Percentiles rank a stretch among this genome's conserved stretches.
Evolutionary conservation across 2,329 filamentous ascomycete species (phyloP).

Genomic region (Colletotrichum orbiculare): DNA sequence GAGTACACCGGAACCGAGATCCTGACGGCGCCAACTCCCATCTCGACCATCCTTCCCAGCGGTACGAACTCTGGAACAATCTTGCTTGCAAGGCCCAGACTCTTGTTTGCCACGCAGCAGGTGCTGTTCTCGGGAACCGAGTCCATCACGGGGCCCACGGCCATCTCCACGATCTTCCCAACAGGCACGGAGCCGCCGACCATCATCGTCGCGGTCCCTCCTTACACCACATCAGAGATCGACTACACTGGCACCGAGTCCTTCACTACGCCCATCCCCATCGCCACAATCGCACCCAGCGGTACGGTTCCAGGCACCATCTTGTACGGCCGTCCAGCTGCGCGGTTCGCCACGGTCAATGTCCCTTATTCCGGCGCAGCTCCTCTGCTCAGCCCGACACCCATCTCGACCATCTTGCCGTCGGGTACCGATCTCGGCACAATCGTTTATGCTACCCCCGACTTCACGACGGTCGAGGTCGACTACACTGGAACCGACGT

Average conservation of each 20-base stretch:
- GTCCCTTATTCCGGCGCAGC: slow-evolving; percentile 9
- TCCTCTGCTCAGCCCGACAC: slow-evolving; percentile 5
- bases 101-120: neutral
- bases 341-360: neutral
- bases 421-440: neutral
- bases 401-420: slow-evolving; percentile 1
- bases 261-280: slow-evolving; percentile 2
- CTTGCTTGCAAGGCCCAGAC: neutral
- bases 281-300: slow-evolving; percentile 18
- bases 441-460: slow-evolving; percentile 3
- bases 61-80: slow-evolving; percentile 3
- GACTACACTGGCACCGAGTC: slow-evolving; percentile 12
- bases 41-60: slow-evolving; percentile 1
- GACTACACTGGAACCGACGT: neutral
- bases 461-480: neutral
- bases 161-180: slow-evolving; percentile 21
- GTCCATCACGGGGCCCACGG: slow-evolving; percentile 8
- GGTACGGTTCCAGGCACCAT: slow-evolving; percentile 26
- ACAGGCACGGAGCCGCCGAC: slow-evolving; percentile 26
- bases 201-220: slow-evolving; percentile 4
- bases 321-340: slow-evolving; percentile 1
- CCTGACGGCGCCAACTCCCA: neutral
- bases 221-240: slow-evolving; percentile 12
- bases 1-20: neutral
- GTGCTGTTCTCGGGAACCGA: neutral